Percentiles rank a stretch among this genome's conserved stretches.
These are phyloP conservation scores for Metschnikowia similis DNA, from an alignment of 805 yeast genomes.

Conservation along the genomic window DNA sequence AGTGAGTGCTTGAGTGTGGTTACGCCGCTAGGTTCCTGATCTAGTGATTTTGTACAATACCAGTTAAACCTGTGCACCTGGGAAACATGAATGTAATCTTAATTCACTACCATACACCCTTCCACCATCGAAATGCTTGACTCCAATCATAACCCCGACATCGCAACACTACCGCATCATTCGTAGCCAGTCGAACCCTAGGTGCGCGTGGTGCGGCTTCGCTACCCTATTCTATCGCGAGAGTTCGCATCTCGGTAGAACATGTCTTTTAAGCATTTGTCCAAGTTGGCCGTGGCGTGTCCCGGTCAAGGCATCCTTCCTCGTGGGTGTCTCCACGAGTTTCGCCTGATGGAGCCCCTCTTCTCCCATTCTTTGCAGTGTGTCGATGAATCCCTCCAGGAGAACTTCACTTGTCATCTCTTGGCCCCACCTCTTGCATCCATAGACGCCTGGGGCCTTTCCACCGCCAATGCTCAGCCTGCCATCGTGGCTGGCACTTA, in stretches of 20 bases:
- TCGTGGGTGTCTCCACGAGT: slow-evolving; percentile 13
- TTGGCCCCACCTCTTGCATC: slow-evolving; percentile 6
- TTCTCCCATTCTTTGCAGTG: slow-evolving; percentile 11
- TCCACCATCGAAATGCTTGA: too few relatives aligned
- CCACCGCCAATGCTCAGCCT: slow-evolving; percentile 46
- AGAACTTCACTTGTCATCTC: slow-evolving; percentile 9
- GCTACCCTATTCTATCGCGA: neutral
- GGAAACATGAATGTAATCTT: too few relatives aligned
- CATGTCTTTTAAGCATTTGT: neutral
- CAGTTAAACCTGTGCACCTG: too few relatives aligned
- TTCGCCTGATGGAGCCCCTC: slow-evolving; percentile 6
- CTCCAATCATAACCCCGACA: too few relatives aligned
- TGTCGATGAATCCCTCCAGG: slow-evolving; percentile 13
- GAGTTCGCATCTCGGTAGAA: neutral
- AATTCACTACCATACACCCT: too few relatives aligned
- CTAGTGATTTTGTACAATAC: too few relatives aligned
- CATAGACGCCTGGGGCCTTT: slow-evolving; percentile 14
- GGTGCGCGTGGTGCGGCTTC: neutral
- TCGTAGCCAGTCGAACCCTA: too few relatives aligned
- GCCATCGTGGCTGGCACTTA: slow-evolving; percentile 43
- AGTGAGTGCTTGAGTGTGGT: too few relatives aligned
- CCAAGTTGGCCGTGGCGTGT: slow-evolving; percentile 14
- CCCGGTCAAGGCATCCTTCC: slow-evolving; percentile 19
- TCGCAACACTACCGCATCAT: too few relatives aligned
- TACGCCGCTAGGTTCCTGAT: too few relatives aligned